phyloP scores from a whole-genome alignment of 2,329 filamentous ascomycete genomes.

The Scopulariopsis brevicaulis region DNA sequence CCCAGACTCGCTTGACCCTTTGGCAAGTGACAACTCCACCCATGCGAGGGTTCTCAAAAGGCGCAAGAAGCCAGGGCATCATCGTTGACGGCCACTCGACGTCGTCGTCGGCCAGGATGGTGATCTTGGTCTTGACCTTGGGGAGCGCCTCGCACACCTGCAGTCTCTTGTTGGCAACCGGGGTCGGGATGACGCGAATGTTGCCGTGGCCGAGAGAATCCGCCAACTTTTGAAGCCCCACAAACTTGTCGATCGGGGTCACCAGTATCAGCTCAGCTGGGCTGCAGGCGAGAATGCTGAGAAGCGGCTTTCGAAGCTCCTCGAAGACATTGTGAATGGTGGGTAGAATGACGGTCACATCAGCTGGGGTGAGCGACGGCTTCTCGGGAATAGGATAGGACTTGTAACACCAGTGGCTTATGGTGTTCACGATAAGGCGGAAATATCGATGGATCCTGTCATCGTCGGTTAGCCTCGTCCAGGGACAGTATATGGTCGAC shows the following conservation, averaged over 20 bases:
- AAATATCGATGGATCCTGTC: slow-evolving; percentile 76
- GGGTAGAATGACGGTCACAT: slow-evolving; percentile 91
- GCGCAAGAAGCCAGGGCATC: slow-evolving; percentile 83
- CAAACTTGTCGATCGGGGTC: slow-evolving; percentile 71
- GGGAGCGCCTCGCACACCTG: slow-evolving; percentile 90
- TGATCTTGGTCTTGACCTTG: slow-evolving; percentile 71
- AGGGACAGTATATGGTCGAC: neutral
- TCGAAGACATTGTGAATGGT: slow-evolving; percentile 82
- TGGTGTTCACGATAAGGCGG: slow-evolving; percentile 72
- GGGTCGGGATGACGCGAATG: slow-evolving; percentile 64
- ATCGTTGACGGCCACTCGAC: slow-evolving; percentile 84
- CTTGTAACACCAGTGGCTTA: slow-evolving; percentile 79
- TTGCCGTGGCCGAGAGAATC: slow-evolving; percentile 46
- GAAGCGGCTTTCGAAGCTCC: slow-evolving; percentile 70
- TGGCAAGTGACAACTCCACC: slow-evolving; percentile 92
- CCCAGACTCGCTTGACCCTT: slow-evolving; percentile 60
- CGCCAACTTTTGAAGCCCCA: slow-evolving; percentile 55
- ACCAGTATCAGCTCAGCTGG: slow-evolving; percentile 71
- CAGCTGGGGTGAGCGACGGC: slow-evolving; percentile 65
- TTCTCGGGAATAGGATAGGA: slow-evolving; percentile 73
- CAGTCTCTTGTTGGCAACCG: slow-evolving; percentile 87
- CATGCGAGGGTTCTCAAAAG: slow-evolving; percentile 73
- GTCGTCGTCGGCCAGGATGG: slow-evolving; percentile 90
- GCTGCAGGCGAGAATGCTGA: slow-evolving; percentile 61
- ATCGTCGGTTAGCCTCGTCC: neutral